phyloP scores from a whole-genome alignment of 192 early-diverging fungal species.

The Globomyces pollinis-pini region DNA sequence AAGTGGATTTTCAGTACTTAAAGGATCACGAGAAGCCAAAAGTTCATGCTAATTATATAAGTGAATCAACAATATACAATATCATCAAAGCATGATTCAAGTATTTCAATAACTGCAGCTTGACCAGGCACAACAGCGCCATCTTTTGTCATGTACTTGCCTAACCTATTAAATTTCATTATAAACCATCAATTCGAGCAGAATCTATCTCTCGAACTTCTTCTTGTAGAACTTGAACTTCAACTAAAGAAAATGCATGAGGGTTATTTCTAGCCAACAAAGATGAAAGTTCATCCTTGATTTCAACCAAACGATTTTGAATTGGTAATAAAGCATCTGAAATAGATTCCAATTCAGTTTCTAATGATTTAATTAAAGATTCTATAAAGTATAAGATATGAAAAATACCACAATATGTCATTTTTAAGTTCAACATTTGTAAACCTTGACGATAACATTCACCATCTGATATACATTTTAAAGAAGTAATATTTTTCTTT shows the following conservation, averaged over 20 bases:
- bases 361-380: slow-evolving; percentile 31
- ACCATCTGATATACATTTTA: background rate
- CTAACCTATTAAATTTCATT: no score
- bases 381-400: background rate
- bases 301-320: slow-evolving; percentile 61
- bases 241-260: slow-evolving; percentile 28
- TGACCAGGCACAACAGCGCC: slow-evolving; percentile 74
- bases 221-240: slow-evolving; percentile 36
- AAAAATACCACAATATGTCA: slow-evolving; percentile 3
- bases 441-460: slow-evolving; percentile 7
- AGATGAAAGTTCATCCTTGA: slow-evolving; percentile 58
- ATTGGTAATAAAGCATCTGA: slow-evolving; percentile 64
- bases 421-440: background rate
- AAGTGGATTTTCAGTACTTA: slow-evolving; percentile 42
- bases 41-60: slow-evolving; percentile 52
- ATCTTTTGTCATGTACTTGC: slow-evolving; percentile 64
- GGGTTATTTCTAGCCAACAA: slow-evolving; percentile 14
- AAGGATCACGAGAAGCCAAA: slow-evolving; percentile 57
- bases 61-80: slow-evolving; percentile 26
- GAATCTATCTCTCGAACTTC: slow-evolving; percentile 67
- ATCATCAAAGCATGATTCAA: slow-evolving; percentile 71
- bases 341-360: slow-evolving; percentile 53
- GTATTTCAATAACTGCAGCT: slow-evolving; percentile 65
- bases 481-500: background rate
- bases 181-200: slow-evolving; percentile 65